Percentiles rank a stretch among this genome's conserved stretches.
phyloP scores from a whole-genome alignment of 139 green algal species.

The Volvox africanus region DNA sequence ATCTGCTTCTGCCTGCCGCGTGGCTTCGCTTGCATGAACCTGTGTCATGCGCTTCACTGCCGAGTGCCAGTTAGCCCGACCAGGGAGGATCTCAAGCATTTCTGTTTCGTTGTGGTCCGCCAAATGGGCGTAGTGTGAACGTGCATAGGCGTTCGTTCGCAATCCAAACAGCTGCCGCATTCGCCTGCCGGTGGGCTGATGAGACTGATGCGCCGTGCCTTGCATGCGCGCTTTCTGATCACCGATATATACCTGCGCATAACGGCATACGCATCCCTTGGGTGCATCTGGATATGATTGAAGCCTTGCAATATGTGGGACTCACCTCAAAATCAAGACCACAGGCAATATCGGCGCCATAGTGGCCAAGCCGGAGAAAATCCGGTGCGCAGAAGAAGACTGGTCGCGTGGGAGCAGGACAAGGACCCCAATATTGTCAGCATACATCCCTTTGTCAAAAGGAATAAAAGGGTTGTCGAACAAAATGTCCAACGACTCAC shows the following conservation, averaged over 20 bases:
- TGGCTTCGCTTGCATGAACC: not conserved
- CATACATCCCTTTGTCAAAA: no score
- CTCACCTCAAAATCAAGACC: constrained; percentile 21
- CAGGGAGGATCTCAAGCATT: not conserved
- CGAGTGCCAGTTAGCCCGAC: constrained; percentile 6
- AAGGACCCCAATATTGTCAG: no score
- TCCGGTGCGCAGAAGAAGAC: constrained; percentile 24
- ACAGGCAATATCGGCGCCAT: not conserved
- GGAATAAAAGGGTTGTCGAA: no score
- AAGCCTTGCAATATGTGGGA: not conserved
- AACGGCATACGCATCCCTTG: not conserved
- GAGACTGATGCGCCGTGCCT: not conserved
- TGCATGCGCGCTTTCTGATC: not conserved
- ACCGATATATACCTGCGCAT: not conserved
- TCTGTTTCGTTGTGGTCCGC: not conserved
- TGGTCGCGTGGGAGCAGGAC: not conserved
- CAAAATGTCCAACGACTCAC: no score
- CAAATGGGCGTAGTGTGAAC: not conserved
- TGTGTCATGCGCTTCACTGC: constrained; percentile 1
- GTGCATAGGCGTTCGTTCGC: not conserved
- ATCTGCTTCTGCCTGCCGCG: constrained; percentile 6
- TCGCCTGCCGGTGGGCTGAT: not conserved
- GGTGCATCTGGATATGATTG: not conserved
- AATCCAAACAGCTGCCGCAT: not conserved
- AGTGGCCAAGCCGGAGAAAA: not conserved